Evolutionary conservation across 345 rosid genomes (phyloP), one percentile per base, ranked within the genome.

Genomic region (Arabis alpina): DNA sequence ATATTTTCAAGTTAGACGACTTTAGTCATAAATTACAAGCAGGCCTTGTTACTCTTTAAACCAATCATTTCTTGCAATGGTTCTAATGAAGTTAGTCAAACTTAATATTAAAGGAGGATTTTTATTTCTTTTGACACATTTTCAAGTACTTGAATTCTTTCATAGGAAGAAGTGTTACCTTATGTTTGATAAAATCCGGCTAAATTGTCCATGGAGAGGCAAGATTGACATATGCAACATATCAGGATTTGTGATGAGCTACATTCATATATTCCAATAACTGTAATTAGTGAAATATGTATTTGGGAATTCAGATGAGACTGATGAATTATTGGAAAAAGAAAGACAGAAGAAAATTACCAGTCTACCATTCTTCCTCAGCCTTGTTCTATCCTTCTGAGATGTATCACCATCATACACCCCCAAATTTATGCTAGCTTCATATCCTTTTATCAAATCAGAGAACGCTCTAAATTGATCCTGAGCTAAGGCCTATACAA

Each of bases 221-320:
- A 93, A 81, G 63, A 93, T 86, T 76, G 97, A 84, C 82, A 82
- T 76, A 79, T 93, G 96, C 23, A 93, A 78, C 97, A 93, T 93
- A 78, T 93, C 98, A 32, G 98, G 98, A 88, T 93, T 93, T 64
- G 98, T 93, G 67, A 93, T 93, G 79, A 93, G 82, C 98, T 93
- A 83, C 83, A 73, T 16, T 30, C 74, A 52, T 47, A 53, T 51
- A 56, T 63, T 71, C 74, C 60, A 76, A 53, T 59, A 64, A 24
- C 12, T 3, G 3, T 25, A 36, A 66, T 66, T 57, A 42, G 47
- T 54, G 39, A 71, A 54, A 36, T 43, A 56, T 15, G 68, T 61
- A 32, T 73, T n/a, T 40, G 57, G 58, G 41, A 62, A 58, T 50
- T 70, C 34, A 14, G 51, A 58, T 56, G 42, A 50, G 30, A 57